Evolutionary conservation across 345 rosid genomes (phyloP), one percentile per base, ranked within the genome.

Genomic region (Pistacia atlantica): DNA sequence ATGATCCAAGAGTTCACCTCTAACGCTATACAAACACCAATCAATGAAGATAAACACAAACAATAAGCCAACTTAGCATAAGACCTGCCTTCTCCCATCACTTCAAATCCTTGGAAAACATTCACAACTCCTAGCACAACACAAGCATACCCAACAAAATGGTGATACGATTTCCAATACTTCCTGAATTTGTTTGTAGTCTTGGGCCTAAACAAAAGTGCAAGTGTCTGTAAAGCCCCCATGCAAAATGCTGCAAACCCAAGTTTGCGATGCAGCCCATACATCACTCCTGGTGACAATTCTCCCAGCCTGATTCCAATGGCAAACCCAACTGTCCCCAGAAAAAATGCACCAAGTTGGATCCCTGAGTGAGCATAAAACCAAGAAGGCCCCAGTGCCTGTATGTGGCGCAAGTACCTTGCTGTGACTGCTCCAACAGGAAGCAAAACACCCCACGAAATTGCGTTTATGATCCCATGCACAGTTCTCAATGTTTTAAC

Each of bases 161-260:
- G 98, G 83, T 96, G 97, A 83, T 96, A 96, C 1, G 97, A 92
- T 83, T 96, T 96, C 98, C 99, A 96, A 16, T 96, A 92, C 73
- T 88, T 96, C 75, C 99, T 80, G 71, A 88, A 94, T 86, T 89
- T 90, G 82, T 92, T 88, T 0, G 99, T 94, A 0, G 97, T 90
- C 87, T 81, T 90, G 0, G 99, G 98, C 84, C 97, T 81, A 46
- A 96, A 94, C 56, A 96, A 78, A 67, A 96, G 68, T 5, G 99
- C 98, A 52, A 94, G 74, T 0, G 97, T 96, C 79, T 96, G 99
- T 25, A 94, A 73, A 0, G 82, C 87, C 1, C 90, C 99, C 1
- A 87, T 67, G 33, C 84, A 82, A 49, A 93, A 90, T 0, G 85
- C 90, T 0, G 95, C 87, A 16, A 97, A 86, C 56, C 99, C 97